Conservation (phyloP, 2,329 filamentous ascomycete species). For the Bipolaris zeicola region DNA sequence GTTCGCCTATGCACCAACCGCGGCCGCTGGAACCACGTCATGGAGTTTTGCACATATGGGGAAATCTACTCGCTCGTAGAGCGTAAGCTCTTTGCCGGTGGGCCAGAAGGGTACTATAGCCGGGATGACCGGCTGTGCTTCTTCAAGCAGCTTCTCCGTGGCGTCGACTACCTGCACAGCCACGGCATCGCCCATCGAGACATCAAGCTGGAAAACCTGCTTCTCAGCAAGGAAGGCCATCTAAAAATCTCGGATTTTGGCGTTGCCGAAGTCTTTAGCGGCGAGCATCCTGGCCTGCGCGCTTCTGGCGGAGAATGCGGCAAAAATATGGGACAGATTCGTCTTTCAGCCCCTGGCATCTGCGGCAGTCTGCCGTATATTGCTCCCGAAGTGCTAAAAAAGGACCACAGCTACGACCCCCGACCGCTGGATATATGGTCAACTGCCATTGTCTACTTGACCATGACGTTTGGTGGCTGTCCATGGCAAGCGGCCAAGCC, state of each 20-base stretch:
- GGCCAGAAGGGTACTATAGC: slow-evolving; percentile 60
- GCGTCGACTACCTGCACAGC: slow-evolving; percentile 78
- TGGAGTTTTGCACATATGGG: slow-evolving; percentile 87
- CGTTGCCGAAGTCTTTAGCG: slow-evolving; percentile 83
- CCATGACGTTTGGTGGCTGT: slow-evolving; percentile 72
- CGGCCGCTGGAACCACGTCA: slow-evolving; percentile 85
- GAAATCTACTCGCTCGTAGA: slow-evolving; percentile 79
- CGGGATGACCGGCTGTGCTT: slow-evolving; percentile 76
- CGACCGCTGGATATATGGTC: slow-evolving; percentile 86
- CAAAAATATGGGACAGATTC: slow-evolving; percentile 71
- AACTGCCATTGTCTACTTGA: slow-evolving; percentile 80
- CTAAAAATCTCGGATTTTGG: slow-evolving; percentile 93
- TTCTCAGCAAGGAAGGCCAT: slow-evolving; percentile 78
- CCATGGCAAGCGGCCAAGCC: slow-evolving; percentile 74
- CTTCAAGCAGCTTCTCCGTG: slow-evolving; percentile 87
- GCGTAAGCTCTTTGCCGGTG: slow-evolving; percentile 58
- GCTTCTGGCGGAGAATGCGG: slow-evolving; percentile 76
- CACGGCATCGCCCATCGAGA: slow-evolving; percentile 90
- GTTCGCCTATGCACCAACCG: slow-evolving; percentile 74
- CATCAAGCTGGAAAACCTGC: slow-evolving; percentile 86
- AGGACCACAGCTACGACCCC: slow-evolving; percentile 71
- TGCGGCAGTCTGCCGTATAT: slow-evolving; percentile 88
- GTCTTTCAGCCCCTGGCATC: slow-evolving; percentile 77
- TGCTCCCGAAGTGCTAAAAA: slow-evolving; percentile 79
- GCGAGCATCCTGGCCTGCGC: slow-evolving; percentile 77